Evolutionary conservation across 768 basidiomycete genomes (phyloP), one percentile per base, ranked within the genome.

Genomic region (Russula compacta): DNA sequence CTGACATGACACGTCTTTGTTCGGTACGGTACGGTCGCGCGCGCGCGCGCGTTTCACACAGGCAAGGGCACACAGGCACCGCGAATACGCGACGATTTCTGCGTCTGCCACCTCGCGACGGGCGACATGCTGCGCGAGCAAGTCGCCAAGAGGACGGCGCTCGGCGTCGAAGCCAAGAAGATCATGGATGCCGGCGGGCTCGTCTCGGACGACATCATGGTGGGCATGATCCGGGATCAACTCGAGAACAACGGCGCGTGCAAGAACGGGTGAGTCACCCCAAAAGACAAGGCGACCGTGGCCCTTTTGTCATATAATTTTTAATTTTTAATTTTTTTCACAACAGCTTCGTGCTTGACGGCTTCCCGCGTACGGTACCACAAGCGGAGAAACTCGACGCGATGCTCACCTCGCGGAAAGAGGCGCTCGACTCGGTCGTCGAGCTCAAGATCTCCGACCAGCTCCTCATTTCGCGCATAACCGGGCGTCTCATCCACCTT

Each of bases 1-100:
- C 24, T 29, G 24, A 29, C 24, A 3, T 29, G 24, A 29, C 24
- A 44, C 4, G 11, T 7, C 15, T 40, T n/a, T 47, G 24, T 47
- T 4, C 11, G 7, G 42, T 24, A n/a, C n/a, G n/a, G n/a, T n/a
- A n/a, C 6, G 42, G 42, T 29, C 12, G n/a, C 9, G 8, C 49
- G 21, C 32, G n/a, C n/a, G 48, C 15, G 6, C 59, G 24, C 24
- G 24, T 29, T 29, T 29, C 24, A 9, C 59, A 33, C 70, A 97
- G 95, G 95, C 67, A 99, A 99, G 81, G 97, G 97, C 32, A 99
- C 97, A 3, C 97, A 99, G 74, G 97, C 94, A 0, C 95, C 97
- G 6, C 83, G 80, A 71, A 94, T 99, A 77, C 85, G 87, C 55
- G 86, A 92, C 64, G 82, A 90, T 70, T 99, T 89, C 79, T 95